These are phyloP conservation scores for Xylaria intraflava DNA, from an alignment of 495 filamentous ascomycete species.

Conservation along the genomic window DNA sequence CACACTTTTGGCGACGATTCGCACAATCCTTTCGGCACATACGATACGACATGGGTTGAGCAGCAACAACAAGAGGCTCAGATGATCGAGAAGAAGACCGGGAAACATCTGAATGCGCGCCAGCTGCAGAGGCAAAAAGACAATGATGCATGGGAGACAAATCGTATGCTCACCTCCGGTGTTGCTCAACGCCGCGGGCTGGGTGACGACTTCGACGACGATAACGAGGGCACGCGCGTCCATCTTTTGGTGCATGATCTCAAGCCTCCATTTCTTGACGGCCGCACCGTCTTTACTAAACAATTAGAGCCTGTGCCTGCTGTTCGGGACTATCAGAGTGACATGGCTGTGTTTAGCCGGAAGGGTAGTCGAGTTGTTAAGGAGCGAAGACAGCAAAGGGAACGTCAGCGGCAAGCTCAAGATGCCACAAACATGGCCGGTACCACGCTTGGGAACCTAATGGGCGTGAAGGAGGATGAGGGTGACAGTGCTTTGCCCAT, in stretches of 20 bases:
- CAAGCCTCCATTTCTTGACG: conserved; percentile 92
- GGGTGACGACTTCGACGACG: conserved; percentile 76
- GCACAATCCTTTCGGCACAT: conserved; percentile 51
- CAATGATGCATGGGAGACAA: conserved; percentile 95
- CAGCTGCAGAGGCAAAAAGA: conserved; percentile 84
- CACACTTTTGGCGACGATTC: conserved; percentile 74
- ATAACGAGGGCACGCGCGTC: conserved; percentile 83
- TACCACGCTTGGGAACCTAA: conserved; percentile 85
- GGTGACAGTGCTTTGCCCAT: conserved; percentile 78
- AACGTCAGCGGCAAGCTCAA: conserved; percentile 91
- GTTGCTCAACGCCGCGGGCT: conserved; percentile 85
- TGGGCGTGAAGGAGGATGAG: conserved; percentile 93
- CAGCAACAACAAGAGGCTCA: conserved; percentile 62
- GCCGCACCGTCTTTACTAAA: conserved; percentile 91
- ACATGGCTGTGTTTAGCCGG: conserved; percentile 97
- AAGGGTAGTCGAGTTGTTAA: conserved; percentile 93
- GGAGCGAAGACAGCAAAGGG: conserved; percentile 83
- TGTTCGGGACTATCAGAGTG: conserved; percentile 88
- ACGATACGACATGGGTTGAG: conserved; percentile 61
- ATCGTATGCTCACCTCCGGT: conserved; percentile 94
- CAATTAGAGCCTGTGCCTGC: conserved; percentile 94
- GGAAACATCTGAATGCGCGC: conserved; percentile 60
- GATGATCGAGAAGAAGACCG: conserved; percentile 66
- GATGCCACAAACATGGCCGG: conserved; percentile 91
- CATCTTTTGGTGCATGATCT: conserved; percentile 93